Evolutionary conservation across 495 filamentous ascomycete species (phyloP), one percentile per base, ranked within the genome.

Genomic region (Evernia prunastri): DNA sequence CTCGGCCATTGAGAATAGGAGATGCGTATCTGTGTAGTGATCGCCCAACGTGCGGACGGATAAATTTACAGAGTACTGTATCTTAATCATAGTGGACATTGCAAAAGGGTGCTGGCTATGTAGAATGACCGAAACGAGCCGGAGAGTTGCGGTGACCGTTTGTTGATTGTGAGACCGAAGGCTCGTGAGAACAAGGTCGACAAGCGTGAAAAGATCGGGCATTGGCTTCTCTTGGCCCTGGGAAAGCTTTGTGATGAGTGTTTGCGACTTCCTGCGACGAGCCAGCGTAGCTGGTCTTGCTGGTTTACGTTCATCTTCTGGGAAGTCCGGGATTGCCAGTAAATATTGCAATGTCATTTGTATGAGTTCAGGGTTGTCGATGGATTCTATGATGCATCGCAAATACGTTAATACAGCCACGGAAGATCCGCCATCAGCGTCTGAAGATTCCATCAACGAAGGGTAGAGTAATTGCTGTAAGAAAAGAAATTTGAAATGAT

Each of bases 401-500:
- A 97, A 81, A 74, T 99, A 97, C 3, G 92, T 97, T 62, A 99
- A 76, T 27, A 97, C 95, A 4, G 94, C 93, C 9, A 97, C 92
- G 8, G 93, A 94, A 3, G 95, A 97, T 42, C 95, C 95, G 39
- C 94, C 95, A 75, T 97, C 91, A 37, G 91, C 85, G 77, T 99
- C 94, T 0, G 94, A 97, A 8, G 95, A 97, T 73, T 99, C 91
- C 13, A 99, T 80, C 27, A 99, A 76, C 11, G 95, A 97, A 36
- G 94, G 94, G 70, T 97, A 98, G 89, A 99, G 74, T 71, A 99
- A 77, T 73, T 97, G 94, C 69, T 97, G 90, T 51, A 99, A 77
- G 72, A 99, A 99, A 13, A 99, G 84, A 65, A 97, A 88, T 72
- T 96, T 91, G 71, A 97, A 99, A 74, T 99, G 95, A 73, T 97